Evolutionary conservation across 2,329 filamentous ascomycete genomes (phyloP).

Genomic region (Colletotrichum tropicale): DNA sequence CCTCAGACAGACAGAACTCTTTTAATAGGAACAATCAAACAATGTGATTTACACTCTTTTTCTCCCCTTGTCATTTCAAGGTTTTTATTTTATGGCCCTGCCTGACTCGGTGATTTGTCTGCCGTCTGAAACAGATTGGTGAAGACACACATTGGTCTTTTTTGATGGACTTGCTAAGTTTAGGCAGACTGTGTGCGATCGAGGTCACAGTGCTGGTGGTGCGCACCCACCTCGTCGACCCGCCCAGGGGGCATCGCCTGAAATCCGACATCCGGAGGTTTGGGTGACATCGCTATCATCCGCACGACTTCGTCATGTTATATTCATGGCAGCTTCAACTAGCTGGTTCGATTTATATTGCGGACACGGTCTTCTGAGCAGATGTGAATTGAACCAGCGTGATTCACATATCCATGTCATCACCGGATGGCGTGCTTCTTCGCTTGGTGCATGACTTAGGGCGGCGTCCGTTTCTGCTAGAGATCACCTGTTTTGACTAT

Average conservation of each 20-base stretch:
- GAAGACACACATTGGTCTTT: not conserved
- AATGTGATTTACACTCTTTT: not conserved
- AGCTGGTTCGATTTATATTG: not conserved
- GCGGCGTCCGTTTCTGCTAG: not conserved
- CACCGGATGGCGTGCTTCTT: not conserved
- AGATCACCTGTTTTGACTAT: not conserved
- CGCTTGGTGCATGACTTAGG: not conserved
- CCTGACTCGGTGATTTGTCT: not conserved
- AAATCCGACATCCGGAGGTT: not conserved
- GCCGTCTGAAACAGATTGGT: not conserved
- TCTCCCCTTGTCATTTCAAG: not conserved
- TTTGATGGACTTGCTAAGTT: not conserved
- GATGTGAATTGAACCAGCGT: not conserved
- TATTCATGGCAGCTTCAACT: not conserved
- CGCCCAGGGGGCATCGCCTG: not conserved
- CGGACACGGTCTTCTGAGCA: not conserved
- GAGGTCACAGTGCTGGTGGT: not conserved
- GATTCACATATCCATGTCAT: not conserved
- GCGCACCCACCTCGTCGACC: not conserved
- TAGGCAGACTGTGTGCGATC: not conserved
- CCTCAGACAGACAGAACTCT: not conserved
- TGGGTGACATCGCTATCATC: not conserved
- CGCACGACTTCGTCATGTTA: not conserved
- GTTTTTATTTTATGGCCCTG: not conserved
- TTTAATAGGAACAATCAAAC: not conserved